These are phyloP conservation scores for Phanerodontia chrysosporium DNA, from an alignment of 768 basidiomycete genomes.

Conservation along the genomic window DNA sequence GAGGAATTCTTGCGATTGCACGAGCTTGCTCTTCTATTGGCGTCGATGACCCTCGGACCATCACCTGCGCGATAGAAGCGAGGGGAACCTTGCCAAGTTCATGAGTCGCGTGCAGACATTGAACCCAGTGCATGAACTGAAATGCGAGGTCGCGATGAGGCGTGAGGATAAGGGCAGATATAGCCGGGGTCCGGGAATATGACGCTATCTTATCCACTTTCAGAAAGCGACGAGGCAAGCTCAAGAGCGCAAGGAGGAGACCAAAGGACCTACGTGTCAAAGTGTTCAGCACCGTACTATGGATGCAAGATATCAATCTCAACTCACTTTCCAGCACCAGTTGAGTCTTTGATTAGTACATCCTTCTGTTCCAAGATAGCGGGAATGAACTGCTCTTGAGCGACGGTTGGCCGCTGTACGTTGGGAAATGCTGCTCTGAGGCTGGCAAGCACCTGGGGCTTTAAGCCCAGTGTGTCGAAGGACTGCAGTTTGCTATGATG, in stretches of 20 bases:
- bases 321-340: conserved; percentile 79
- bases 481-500: conserved; percentile 12
- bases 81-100: conserved; percentile 29
- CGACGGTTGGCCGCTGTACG: conserved; percentile 51
- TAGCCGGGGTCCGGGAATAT: conserved; percentile 21
- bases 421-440: conserved; percentile 59
- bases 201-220: neutral
- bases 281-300: neutral
- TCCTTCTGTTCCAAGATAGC: conserved; percentile 55
- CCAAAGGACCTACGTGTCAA: conserved; percentile 64
- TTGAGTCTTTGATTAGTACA: conserved; percentile 61
- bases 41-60: conserved; percentile 49
- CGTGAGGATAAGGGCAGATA: conserved; percentile 59
- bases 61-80: conserved; percentile 49
- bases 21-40: conserved; percentile 38
- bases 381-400: conserved; percentile 58
- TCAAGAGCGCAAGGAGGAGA: conserved; percentile 59
- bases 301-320: neutral
- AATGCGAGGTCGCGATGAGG: conserved; percentile 71
- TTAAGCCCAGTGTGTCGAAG: conserved; percentile 54
- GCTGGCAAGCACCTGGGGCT: conserved; percentile 42
- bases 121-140: conserved; percentile 65
- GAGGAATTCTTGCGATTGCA: conserved; percentile 39
- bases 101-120: conserved; percentile 37
- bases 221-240: conserved; percentile 38